Conservation (phyloP, 2,329 filamentous ascomycete species). For the Exophiala calicioides region DNA sequence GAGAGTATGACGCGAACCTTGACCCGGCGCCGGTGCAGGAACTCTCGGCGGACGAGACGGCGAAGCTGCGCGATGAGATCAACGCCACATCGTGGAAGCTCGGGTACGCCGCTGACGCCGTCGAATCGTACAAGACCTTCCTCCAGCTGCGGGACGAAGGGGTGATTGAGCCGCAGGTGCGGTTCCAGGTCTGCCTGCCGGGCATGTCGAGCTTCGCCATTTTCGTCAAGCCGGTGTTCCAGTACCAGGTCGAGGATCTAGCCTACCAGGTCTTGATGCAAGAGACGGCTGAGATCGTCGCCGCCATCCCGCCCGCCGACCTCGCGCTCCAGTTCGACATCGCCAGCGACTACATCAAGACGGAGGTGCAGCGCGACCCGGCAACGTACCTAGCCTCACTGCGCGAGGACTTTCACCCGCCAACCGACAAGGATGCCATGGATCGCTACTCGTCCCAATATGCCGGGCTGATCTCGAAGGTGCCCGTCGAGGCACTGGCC, state of each 20-base stretch:
- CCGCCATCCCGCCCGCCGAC: constrained; percentile 5
- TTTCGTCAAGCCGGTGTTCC: constrained; percentile 9
- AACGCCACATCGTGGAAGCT: constrained; percentile 11
- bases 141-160: constrained; percentile 28
- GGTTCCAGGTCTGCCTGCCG: constrained; percentile 40
- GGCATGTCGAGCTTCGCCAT: constrained; percentile 10
- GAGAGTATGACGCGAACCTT: constrained; percentile 9
- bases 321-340: constrained; percentile 12
- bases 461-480: constrained; percentile 2
- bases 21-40: constrained; percentile 8
- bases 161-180: constrained; percentile 30
- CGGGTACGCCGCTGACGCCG: constrained; percentile 35
- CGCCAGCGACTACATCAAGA: constrained; percentile 14
- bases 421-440: constrained; percentile 7
- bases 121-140: constrained; percentile 35
- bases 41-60: constrained; percentile 1
- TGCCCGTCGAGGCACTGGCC: background rate
- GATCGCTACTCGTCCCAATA: constrained; percentile 9
- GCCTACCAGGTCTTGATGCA: constrained; percentile 7
- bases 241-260: constrained; percentile 11
- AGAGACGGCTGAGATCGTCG: background rate
- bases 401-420: constrained; percentile 10
- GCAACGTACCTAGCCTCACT: constrained; percentile 1
- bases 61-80: constrained; percentile 1
- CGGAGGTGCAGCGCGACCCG: constrained; percentile 6